Percentiles rank a stretch among this genome's conserved stretches.
Conservation (phyloP, 495 filamentous ascomycete species). For the Penicillium pancosmium region DNA sequence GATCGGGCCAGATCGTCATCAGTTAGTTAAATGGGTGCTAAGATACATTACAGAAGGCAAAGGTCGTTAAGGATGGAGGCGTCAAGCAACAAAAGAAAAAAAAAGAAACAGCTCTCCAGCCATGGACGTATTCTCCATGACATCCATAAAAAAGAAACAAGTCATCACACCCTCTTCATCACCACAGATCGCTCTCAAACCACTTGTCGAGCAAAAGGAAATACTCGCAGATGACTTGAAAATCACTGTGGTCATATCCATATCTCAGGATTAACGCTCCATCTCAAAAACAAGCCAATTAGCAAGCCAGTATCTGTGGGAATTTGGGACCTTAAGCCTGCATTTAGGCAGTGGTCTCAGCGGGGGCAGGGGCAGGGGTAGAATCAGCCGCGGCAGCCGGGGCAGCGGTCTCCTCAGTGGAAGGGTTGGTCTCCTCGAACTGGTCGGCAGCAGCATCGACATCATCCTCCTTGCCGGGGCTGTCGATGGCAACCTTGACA, state of each 20-base stretch:
- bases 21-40: constrained; percentile 51
- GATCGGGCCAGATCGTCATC: constrained; percentile 28
- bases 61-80: constrained; percentile 41
- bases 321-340: constrained; percentile 21
- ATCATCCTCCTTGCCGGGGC: constrained; percentile 97
- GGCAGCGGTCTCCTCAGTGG: constrained; percentile 42
- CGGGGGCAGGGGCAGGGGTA: constrained; percentile 20
- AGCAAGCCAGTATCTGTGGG: constrained; percentile 28
- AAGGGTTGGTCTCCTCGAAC: constrained; percentile 43
- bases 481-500: constrained; percentile 99
- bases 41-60: constrained; percentile 52
- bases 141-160: constrained; percentile 26
- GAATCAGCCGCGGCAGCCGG: constrained; percentile 22
- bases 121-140: constrained; percentile 31
- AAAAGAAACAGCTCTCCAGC: constrained; percentile 21
- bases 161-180: constrained; percentile 27
- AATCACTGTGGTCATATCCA: constrained; percentile 22
- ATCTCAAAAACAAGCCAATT: constrained; percentile 15
- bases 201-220: constrained; percentile 20
- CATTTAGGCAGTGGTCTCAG: constrained; percentile 35
- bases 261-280: constrained; percentile 9
- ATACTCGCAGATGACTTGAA: constrained; percentile 19
- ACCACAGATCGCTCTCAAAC: constrained; percentile 15
- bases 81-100: constrained; percentile 19
- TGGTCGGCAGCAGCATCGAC: constrained; percentile 67